phyloP scores from a whole-genome alignment of 2,329 filamentous ascomycete genomes.

The Xylaria sp. region DNA sequence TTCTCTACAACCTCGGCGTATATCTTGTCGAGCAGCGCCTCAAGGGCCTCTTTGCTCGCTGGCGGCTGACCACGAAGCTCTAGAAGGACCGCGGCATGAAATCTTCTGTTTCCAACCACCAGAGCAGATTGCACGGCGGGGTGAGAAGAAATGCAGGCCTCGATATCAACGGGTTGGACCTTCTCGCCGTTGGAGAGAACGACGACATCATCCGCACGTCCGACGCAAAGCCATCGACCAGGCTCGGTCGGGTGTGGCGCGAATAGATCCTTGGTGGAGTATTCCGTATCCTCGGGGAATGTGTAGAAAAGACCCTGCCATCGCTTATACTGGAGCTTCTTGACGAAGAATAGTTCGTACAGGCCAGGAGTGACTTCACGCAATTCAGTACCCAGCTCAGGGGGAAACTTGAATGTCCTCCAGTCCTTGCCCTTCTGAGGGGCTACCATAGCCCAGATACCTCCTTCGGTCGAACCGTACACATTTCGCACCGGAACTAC shows the following conservation, averaged over 20 bases:
- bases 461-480: conserved; percentile 43
- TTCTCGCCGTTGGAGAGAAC: conserved; percentile 44
- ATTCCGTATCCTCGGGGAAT: conserved; percentile 42
- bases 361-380: conserved; percentile 41
- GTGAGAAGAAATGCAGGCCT: conserved; percentile 39
- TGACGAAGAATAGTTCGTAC: conserved; percentile 42
- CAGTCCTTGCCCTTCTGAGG: conserved; percentile 41
- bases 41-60: conserved; percentile 30
- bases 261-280: conserved; percentile 43
- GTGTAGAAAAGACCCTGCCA: conserved; percentile 44
- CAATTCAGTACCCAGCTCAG: conserved; percentile 40
- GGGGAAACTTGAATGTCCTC: conserved; percentile 43
- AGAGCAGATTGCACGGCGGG: conserved; percentile 41
- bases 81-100: conserved; percentile 40
- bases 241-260: conserved; percentile 41
- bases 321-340: conserved; percentile 40
- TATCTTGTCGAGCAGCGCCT: conserved; percentile 39
- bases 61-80: conserved; percentile 36
- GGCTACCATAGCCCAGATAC: conserved; percentile 43
- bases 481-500: conserved; percentile 42
- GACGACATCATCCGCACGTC: conserved; percentile 43
- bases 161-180: conserved; percentile 43
- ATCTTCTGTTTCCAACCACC: conserved; percentile 41
- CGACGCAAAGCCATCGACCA: conserved; percentile 41
- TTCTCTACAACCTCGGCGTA: conserved; percentile 42